Conservation (phyloP, 148 eudicot species). For the Cornus controversa region DNA sequence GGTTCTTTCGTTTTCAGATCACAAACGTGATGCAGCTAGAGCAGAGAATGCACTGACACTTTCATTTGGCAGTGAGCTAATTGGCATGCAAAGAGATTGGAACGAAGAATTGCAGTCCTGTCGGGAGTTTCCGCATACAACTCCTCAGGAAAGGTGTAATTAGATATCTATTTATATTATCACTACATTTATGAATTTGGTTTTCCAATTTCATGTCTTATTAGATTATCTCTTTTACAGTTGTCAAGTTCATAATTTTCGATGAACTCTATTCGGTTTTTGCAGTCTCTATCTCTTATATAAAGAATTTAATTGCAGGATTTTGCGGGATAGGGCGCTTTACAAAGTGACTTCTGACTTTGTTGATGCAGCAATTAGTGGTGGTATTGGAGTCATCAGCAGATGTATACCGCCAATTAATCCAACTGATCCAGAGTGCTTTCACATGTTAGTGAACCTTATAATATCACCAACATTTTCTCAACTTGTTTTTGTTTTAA, state of each 20-base stretch:
- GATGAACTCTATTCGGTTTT: conserved; percentile 4
- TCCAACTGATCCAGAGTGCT: conserved; percentile 99
- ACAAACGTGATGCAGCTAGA: conserved; percentile 94
- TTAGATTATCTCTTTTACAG: background rate
- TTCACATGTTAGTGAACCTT: conserved; percentile 79
- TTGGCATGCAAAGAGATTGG: conserved; percentile 98
- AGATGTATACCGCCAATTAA: conserved; percentile 98
- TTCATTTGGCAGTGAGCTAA: conserved; percentile 92
- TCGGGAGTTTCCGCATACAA: conserved; percentile 93
- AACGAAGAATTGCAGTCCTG: conserved; percentile 98
- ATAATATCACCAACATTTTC: background rate
- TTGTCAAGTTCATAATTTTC: conserved; percentile 1
- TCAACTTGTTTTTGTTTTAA: background rate
- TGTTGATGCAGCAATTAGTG: conserved; percentile 96
- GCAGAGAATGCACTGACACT: conserved; percentile 91
- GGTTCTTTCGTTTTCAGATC: conserved; percentile 52
- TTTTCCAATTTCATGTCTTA: conserved; percentile 1
- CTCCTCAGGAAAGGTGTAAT: conserved; percentile 78
- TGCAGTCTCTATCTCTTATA: conserved; percentile 11
- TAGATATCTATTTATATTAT: background rate
- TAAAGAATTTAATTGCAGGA: conserved; percentile 36
- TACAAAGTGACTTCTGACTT: conserved; percentile 98
- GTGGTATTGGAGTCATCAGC: conserved; percentile 94
- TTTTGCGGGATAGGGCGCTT: conserved; percentile 74
- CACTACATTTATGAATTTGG: background rate